Percentiles rank a stretch among this genome's conserved stretches.
phyloP scores from a whole-genome alignment of 2,329 filamentous ascomycete species.

The Knoxdaviesia capensis region DNA sequence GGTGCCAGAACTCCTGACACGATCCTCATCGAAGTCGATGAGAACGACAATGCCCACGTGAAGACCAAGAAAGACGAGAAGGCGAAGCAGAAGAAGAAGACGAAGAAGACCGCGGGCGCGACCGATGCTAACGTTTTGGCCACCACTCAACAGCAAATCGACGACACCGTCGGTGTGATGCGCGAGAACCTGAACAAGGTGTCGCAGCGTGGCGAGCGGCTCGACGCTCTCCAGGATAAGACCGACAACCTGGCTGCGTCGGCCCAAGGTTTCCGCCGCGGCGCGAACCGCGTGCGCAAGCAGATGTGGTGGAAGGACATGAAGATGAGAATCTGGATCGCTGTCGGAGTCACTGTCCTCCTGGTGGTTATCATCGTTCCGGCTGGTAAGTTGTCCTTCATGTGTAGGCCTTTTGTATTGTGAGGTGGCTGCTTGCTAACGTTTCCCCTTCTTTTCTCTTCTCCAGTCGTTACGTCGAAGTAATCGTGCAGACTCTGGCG shows the following conservation, averaged over 20 bases:
- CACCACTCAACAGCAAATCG: slow-evolving; percentile 56
- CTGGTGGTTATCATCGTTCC: slow-evolving; percentile 90
- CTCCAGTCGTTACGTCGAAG: not conserved
- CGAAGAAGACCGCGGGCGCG: no score
- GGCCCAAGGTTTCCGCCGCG: slow-evolving; percentile 86
- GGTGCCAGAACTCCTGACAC: no score
- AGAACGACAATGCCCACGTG: no score
- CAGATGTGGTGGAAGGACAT: slow-evolving; percentile 99
- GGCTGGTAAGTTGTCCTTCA: slow-evolving; percentile 37
- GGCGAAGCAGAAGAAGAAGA: no score
- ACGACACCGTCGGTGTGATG: slow-evolving; percentile 90
- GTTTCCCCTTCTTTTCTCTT: not conserved
- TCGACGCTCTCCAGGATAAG: slow-evolving; percentile 82
- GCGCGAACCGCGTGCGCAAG: slow-evolving; percentile 88
- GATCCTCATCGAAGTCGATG: no score
- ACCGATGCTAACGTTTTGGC: not conserved
- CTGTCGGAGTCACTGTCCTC: slow-evolving; percentile 76
- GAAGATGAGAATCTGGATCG: slow-evolving; percentile 98
- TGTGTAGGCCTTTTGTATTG: not conserved
- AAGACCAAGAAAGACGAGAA: no score
- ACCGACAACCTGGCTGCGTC: slow-evolving; percentile 85
- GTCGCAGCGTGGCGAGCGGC: slow-evolving; percentile 72
- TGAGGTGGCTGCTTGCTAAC: not conserved
- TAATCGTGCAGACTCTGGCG: not conserved
- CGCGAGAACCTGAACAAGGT: slow-evolving; percentile 95